Percentiles rank a stretch among this genome's conserved stretches.
phyloP scores from a whole-genome alignment of 2,329 filamentous ascomycete species.

The Fusarium fujikuroi region DNA sequence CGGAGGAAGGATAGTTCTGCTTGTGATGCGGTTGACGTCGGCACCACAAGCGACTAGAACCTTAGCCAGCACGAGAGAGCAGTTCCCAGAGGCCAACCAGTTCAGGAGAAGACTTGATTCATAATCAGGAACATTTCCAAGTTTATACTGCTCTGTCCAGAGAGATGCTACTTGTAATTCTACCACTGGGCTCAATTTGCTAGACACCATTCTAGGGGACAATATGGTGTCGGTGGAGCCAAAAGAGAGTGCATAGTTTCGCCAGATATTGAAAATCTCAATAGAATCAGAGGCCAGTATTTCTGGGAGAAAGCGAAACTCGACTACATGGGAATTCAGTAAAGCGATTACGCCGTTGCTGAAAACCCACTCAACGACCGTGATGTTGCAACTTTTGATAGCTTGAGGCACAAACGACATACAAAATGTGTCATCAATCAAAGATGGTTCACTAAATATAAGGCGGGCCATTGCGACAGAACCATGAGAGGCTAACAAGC shows the following conservation, averaged over 20 bases:
- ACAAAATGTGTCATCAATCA: no score
- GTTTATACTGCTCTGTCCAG: fast-evolving
- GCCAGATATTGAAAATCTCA: neutral
- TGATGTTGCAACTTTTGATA: fast-evolving
- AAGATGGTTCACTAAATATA: neutral
- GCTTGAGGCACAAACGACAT: neutral
- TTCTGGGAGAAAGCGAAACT: no score
- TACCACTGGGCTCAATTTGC: neutral
- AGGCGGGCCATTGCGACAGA: neutral
- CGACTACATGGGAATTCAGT: no score
- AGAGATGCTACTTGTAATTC: neutral
- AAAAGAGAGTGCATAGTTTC: neutral
- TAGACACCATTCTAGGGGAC: no score
- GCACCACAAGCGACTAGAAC: neutral
- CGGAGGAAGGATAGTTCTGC: no score
- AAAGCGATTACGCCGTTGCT: no score
- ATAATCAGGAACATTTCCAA: neutral
- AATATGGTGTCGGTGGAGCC: no score
- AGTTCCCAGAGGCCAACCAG: no score
- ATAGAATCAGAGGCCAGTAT: neutral
- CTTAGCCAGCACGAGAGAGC: neutral
- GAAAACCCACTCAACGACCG: neutral
- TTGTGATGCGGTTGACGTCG: neutral
- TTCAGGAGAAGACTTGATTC: no score
- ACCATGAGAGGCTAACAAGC: neutral